Evolutionary conservation across 768 basidiomycete genomes (phyloP), one percentile per base, ranked within the genome.

Genomic region (Rhizopogon rudus): DNA sequence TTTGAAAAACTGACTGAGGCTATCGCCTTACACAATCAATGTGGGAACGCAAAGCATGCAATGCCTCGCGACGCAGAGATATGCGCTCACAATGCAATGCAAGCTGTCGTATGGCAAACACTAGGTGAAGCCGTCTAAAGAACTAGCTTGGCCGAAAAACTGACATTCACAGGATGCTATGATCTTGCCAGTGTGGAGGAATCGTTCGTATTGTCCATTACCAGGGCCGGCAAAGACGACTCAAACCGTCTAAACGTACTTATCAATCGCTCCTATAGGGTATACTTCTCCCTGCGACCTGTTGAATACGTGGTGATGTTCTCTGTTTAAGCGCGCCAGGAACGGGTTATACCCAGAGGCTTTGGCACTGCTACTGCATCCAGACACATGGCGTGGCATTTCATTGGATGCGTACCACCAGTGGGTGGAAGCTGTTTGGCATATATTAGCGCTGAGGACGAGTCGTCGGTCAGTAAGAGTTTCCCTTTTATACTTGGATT

Each of bases 341-440:
- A 83, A 85, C 68, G 91, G 91, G 14, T 67, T 76, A 8, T 88
- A 86, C 63, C 73, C 79, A 51, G 76, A 82, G 56, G 82, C 83
- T 6, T 67, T 93, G 41, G 70, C 79, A 20, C 72, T 80, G 40
- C 76, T 93, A 12, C 71, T 93, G 10, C 82, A 87, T 54, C 84
- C 87, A 1, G 72, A 78, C 31, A 80, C 85, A 14, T 93, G 91
- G 91, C 71, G 76, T 2, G 82, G 85, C 6, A 70, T 93, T 45
- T 77, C 77, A 12, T 66, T 88, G 17, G 72, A 77, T 39, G 85
- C 87, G 65, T 88, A 88, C 66, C 71, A 73, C n/a, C 70, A 76
- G 35, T 93, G 92, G 91, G 83, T 87, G 17, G 74, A 77, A 46
- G 81, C 86, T 64, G 78, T 92, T 44, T 93, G 91, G 92, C 82